Evolutionary conservation across 768 basidiomycete species (phyloP).

Genomic region (Pleurotus pulmonarius): DNA sequence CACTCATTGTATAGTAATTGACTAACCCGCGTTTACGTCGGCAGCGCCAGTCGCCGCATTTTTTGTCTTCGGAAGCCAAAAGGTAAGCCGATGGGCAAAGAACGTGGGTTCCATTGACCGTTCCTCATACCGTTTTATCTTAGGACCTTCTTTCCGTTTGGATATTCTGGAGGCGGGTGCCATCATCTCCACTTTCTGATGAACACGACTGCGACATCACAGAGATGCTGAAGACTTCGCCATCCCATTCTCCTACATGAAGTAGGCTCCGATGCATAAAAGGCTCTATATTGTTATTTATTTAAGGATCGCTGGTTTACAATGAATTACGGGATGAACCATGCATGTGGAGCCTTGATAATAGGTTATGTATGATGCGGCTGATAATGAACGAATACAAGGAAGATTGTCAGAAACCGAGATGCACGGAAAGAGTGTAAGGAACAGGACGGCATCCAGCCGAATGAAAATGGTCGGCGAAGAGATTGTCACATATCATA

Average conservation of each 20-base stretch:
- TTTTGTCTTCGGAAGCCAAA: conserved; percentile 1
- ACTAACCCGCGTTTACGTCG: not conserved
- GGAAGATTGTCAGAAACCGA: conserved; percentile 8
- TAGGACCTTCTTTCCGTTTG: conserved; percentile 1
- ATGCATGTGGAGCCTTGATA: conserved; percentile 8
- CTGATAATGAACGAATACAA: conserved; percentile 14
- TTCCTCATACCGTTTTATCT: not conserved
- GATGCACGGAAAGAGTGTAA: not conserved
- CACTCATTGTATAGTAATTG: not conserved
- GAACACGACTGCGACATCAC: not conserved
- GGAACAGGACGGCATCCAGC: conserved; percentile 3
- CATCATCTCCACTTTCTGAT: not conserved
- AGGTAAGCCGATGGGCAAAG: not conserved
- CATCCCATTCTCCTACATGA: not conserved
- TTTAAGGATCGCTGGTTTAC: not conserved
- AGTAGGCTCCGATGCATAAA: not conserved
- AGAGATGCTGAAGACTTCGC: not conserved
- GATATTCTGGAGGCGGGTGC: not conserved
- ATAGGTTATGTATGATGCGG: conserved; percentile 14
- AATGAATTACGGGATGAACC: not conserved
- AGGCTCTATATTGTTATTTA: not conserved
- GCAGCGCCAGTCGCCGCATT: conserved; percentile 1
- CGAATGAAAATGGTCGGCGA: not conserved
- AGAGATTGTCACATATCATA: conserved; percentile 6
- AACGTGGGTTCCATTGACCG: not conserved